Percentiles rank a stretch among this genome's conserved stretches.
Conservation (phyloP, 2,329 filamentous ascomycete species). For the Pseudogymnoascus sp. region DNA sequence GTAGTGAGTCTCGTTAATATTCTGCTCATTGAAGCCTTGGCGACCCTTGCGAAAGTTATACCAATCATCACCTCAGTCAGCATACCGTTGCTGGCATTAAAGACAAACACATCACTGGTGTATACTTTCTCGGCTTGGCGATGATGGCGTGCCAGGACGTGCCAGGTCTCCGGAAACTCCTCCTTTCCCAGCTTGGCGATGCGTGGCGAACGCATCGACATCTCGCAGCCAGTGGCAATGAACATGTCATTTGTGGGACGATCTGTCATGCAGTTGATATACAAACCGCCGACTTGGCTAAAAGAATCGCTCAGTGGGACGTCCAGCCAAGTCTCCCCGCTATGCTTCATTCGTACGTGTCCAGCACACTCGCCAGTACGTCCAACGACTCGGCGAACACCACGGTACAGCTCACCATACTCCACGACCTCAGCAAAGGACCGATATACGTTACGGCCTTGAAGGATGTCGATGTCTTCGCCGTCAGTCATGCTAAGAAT, state of each 20-base stretch:
- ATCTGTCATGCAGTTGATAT: conserved; percentile 32
- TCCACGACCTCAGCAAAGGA: conserved; percentile 32
- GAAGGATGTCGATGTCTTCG: conserved; percentile 26
- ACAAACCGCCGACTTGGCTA: conserved; percentile 33
- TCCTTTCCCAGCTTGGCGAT: conserved; percentile 7
- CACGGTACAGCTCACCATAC: conserved; percentile 28
- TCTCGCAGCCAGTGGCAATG: conserved; percentile 28
- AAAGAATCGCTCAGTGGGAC: conserved; percentile 27
- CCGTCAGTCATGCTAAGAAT: conserved; percentile 25
- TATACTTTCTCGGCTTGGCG: conserved; percentile 22
- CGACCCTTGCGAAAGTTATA: conserved; percentile 26
- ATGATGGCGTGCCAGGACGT: conserved; percentile 27
- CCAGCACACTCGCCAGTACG: conserved; percentile 22
- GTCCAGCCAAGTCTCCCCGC: not conserved
- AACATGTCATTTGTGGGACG: conserved; percentile 25
- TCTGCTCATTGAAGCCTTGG: conserved; percentile 27
- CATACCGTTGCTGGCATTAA: conserved; percentile 25
- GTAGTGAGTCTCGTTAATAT: conserved; percentile 24
- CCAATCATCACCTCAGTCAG: conserved; percentile 31
- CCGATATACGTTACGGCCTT: conserved; percentile 33
- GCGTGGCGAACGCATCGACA: conserved; percentile 29
- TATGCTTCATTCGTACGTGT: conserved; percentile 18
- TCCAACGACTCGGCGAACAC: conserved; percentile 24
- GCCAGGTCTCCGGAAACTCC: conserved; percentile 19
- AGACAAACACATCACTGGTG: conserved; percentile 31